Evolutionary conservation across 164 flowering plant genomes (phyloP), one percentile per base, ranked within the genome.

Genomic region (Houttuynia cordata): DNA sequence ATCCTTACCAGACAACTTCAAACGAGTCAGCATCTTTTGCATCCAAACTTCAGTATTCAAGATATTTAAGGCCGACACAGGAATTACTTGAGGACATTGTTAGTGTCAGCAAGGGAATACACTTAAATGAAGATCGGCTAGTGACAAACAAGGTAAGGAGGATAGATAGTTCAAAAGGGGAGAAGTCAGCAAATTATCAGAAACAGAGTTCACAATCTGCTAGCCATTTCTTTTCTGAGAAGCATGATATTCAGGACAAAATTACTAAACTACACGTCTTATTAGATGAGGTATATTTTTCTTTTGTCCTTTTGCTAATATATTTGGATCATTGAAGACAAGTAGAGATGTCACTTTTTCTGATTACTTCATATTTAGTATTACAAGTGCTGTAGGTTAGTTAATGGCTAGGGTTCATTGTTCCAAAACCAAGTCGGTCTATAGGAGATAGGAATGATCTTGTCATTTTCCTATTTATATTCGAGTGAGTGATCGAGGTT

Each of bases 61-160:
- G 74, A 57, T 91, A 75, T 62, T 62, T 86, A 18, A 83, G 71
- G 66, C 79, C 96, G 41, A 75, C 80, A 51, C 91, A 81, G 67
- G 73, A 74, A 41, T 78, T 91, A 55, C 81, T 91, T 17, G 80
- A 82, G 61, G 94, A 91, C 75, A 65, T 73, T 51, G 86, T 81
- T 57, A 73, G 71, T 65, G 73, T 80, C 20, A 75, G 76, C 14
- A 78, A 67, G 6, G 75, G 57, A 15, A 58, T 76, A 18, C 83
- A 82, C 14, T 65, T 68, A 0, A 69, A 70, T 62, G 73, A 77
- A 59, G 82, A 81, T 51, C 73, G 67, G 65, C 65, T 39, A 25
- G n/a, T 25, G 24, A 56, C 23, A 1, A 57, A 66, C 66, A 41
- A 67, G 72, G 8, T 57, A 71, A 62, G 81, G 81, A 56, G 68